phyloP scores from a whole-genome alignment of 306 rosid genomes.

The Abrus precatorius region DNA sequence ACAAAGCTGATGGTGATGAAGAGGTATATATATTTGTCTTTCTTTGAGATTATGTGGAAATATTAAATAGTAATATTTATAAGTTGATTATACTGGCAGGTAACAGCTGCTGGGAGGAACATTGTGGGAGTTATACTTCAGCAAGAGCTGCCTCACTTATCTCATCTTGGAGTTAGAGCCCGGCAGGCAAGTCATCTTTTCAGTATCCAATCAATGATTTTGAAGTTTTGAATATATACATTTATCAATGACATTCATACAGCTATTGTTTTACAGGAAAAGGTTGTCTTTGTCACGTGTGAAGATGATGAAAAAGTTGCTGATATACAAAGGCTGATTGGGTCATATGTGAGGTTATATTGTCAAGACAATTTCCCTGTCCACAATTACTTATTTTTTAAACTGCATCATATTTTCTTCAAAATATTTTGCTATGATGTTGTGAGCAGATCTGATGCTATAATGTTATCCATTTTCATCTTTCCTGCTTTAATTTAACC shows the following conservation, averaged over 20 bases:
- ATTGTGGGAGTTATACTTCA: slow-evolving; percentile 87
- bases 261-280: slow-evolving; percentile 72
- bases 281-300: slow-evolving; percentile 92
- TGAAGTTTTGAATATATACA: slow-evolving; percentile 4
- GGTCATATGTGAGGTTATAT: slow-evolving; percentile 74
- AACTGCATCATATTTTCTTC: slow-evolving; percentile 20
- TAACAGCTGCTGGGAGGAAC: slow-evolving; percentile 89
- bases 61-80: slow-evolving; percentile 39
- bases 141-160: slow-evolving; percentile 98
- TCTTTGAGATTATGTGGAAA: slow-evolving; percentile 4
- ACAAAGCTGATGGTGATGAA: slow-evolving; percentile 96
- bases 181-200: slow-evolving; percentile 78
- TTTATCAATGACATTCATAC: slow-evolving; percentile 40
- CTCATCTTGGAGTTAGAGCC: slow-evolving; percentile 99
- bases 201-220: slow-evolving; percentile 29
- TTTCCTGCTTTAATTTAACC: slow-evolving; percentile 37
- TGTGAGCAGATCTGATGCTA: slow-evolving; percentile 38
- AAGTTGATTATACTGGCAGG: slow-evolving; percentile 62
- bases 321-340: slow-evolving; percentile 65
- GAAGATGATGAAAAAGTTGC: slow-evolving; percentile 82
- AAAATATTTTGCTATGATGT: slow-evolving; percentile 44
- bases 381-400: slow-evolving; percentile 28
- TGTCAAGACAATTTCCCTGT: slow-evolving; percentile 36
- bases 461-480: slow-evolving; percentile 39
- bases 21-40: slow-evolving; percentile 66